These are phyloP conservation scores for Myriosclerotinia duriaeana DNA, from an alignment of 2,329 filamentous ascomycete species.

Conservation along the genomic window DNA sequence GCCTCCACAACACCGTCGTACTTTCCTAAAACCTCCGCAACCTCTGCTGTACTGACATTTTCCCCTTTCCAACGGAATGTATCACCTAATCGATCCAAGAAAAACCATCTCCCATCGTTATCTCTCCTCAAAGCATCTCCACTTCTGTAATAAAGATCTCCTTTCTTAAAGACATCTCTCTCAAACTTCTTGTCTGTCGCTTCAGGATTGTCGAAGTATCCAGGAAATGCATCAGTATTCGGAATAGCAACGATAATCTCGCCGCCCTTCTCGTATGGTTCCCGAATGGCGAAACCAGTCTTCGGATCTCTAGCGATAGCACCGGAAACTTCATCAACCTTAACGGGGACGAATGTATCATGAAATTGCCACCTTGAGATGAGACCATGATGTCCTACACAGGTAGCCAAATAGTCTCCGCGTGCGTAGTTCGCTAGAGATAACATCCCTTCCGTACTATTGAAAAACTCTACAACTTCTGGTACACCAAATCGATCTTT, in stretches of 20 bases:
- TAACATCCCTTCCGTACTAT: slow-evolving; percentile 72
- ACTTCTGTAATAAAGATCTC: slow-evolving; percentile 66
- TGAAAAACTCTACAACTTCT: slow-evolving; percentile 72
- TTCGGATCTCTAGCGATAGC: slow-evolving; percentile 64
- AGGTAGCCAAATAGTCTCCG: slow-evolving; percentile 61
- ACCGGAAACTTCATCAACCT: slow-evolving; percentile 66
- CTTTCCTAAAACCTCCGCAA: slow-evolving; percentile 60
- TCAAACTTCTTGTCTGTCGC: slow-evolving; percentile 68
- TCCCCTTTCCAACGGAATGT: slow-evolving; percentile 75
- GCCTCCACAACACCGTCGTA: slow-evolving; percentile 62
- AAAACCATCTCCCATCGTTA: slow-evolving; percentile 65
- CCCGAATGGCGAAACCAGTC: slow-evolving; percentile 65
- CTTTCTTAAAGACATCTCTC: slow-evolving; percentile 62
- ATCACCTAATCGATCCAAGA: slow-evolving; percentile 69
- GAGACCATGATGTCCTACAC: slow-evolving; percentile 70
- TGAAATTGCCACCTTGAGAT: slow-evolving; percentile 54
- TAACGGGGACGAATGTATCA: slow-evolving; percentile 63
- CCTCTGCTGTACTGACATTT: slow-evolving; percentile 67
- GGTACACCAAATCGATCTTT: slow-evolving; percentile 61
- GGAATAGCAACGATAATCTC: slow-evolving; percentile 69
- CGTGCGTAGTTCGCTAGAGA: slow-evolving; percentile 58
- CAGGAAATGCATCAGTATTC: slow-evolving; percentile 57
- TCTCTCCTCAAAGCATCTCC: slow-evolving; percentile 66
- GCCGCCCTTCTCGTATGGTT: slow-evolving; percentile 66
- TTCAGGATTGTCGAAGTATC: slow-evolving; percentile 67